A percentile compares a stretch with the other conserved stretches of the same genome.
Conservation (phyloP, 148 eudicot genomes). For the Nepenthes gracilis region DNA sequence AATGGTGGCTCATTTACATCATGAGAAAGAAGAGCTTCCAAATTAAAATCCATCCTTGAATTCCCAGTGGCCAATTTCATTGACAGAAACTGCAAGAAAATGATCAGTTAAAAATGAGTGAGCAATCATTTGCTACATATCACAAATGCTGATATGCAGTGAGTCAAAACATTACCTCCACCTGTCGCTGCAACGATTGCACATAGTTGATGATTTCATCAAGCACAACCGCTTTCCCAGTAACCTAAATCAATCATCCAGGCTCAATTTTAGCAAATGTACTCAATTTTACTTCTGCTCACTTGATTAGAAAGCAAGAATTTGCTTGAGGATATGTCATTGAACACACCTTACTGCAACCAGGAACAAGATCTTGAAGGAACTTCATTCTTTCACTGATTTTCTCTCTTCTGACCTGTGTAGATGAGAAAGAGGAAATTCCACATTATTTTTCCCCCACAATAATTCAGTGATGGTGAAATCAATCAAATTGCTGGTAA, state of each 20-base stretch:
- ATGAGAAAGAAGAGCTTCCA: slow-evolving; percentile 59
- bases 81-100: slow-evolving; percentile 54
- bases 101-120: not conserved
- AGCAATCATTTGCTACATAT: not conserved
- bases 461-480: not conserved
- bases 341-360: slow-evolving; percentile 72
- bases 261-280: too few species aligned
- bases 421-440: not conserved
- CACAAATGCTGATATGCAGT: not conserved
- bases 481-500: not conserved
- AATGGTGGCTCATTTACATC: slow-evolving; percentile 44
- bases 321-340: not conserved
- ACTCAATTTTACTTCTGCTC: not conserved
- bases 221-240: slow-evolving; percentile 79
- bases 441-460: not conserved
- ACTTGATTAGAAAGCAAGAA: not conserved
- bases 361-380: slow-evolving; percentile 72
- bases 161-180: slow-evolving; percentile 46
- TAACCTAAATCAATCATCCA: slow-evolving; percentile 29
- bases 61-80: slow-evolving; percentile 79
- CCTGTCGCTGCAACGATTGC: slow-evolving; percentile 85
- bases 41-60: slow-evolving; percentile 52
- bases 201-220: slow-evolving; percentile 95
- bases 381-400: slow-evolving; percentile 58
- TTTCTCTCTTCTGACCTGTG: slow-evolving; percentile 80